These are phyloP conservation scores for Saururus chinensis DNA, from an alignment of 164 flowering plant species.

Conservation along the genomic window DNA sequence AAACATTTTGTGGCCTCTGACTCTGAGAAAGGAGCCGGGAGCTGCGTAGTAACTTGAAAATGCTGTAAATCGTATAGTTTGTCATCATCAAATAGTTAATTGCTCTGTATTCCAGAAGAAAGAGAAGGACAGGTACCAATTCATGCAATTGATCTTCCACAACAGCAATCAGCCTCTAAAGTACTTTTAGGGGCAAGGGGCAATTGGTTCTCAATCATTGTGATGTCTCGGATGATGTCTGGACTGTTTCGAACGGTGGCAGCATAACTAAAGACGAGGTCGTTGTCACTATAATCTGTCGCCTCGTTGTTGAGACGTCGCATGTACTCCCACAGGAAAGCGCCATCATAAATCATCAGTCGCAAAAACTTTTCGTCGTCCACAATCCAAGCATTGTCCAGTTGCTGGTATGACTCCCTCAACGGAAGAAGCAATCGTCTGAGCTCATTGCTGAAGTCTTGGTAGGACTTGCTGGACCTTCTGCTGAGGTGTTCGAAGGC, in stretches of 20 bases:
- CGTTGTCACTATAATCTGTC: no score
- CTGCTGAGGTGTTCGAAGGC: slow-evolving; percentile 13
- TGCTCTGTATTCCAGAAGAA: no score
- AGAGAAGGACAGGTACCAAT: neutral
- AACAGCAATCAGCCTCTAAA: slow-evolving; percentile 5
- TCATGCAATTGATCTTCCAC: slow-evolving; percentile 10
- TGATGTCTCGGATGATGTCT: slow-evolving; percentile 47
- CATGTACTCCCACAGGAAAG: slow-evolving; percentile 54
- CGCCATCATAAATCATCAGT: slow-evolving; percentile 62
- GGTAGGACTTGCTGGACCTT: slow-evolving; percentile 4
- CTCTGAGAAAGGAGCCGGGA: neutral
- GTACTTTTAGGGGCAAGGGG: slow-evolving; percentile 51
- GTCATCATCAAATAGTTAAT: neutral
- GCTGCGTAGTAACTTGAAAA: neutral
- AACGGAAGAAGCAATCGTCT: neutral
- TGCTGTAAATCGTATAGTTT: neutral
- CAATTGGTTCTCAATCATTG: slow-evolving; percentile 66
- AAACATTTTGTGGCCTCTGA: neutral
- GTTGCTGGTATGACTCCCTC: neutral
- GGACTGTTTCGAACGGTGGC: slow-evolving; percentile 33
- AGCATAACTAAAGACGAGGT: no score
- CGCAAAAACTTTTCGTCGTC: slow-evolving; percentile 45
- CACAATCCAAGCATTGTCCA: neutral
- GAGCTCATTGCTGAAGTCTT: slow-evolving; percentile 5
- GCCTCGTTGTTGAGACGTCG: slow-evolving; percentile 16